phyloP scores from a whole-genome alignment of 768 basidiomycete species.

The Naematelia aurantialba region DNA sequence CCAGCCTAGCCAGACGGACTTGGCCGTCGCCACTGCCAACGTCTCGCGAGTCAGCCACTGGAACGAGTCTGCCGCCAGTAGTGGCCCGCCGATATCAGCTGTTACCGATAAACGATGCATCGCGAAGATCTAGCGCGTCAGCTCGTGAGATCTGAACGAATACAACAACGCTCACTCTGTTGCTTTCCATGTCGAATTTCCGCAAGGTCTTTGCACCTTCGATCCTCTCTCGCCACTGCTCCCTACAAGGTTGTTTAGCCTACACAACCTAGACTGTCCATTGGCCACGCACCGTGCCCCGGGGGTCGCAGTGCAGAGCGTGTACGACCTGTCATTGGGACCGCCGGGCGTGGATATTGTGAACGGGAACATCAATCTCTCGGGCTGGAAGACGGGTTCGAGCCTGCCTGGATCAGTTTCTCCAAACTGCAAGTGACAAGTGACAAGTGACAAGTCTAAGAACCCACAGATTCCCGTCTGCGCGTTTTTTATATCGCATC shows the following conservation, averaged over 20 bases:
- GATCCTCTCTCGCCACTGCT: constrained; percentile 40
- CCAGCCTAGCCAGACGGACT: constrained; percentile 38
- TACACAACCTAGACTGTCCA: not conserved
- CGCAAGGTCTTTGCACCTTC: constrained; percentile 36
- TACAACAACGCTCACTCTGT: constrained; percentile 20
- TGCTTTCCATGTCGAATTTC: constrained; percentile 40
- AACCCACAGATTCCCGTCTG: constrained; percentile 12
- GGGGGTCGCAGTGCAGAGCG: constrained; percentile 35
- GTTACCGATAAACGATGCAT: constrained; percentile 30
- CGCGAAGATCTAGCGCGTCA: constrained; percentile 24
- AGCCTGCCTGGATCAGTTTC: constrained; percentile 8
- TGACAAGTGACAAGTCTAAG: no score
- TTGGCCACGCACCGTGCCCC: constrained; percentile 19
- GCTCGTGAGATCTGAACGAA: not conserved
- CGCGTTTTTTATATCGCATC: constrained; percentile 3
- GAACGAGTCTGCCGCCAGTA: constrained; percentile 34
- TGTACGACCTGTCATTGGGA: constrained; percentile 29
- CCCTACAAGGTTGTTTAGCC: constrained; percentile 9
- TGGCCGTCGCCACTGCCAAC: constrained; percentile 26
- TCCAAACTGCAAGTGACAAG: not conserved
- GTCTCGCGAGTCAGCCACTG: constrained; percentile 36
- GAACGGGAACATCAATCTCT: constrained; percentile 44
- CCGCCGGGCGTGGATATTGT: constrained; percentile 30
- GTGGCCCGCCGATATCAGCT: constrained; percentile 19
- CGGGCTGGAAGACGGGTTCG: constrained; percentile 28